Percentiles rank a stretch among this genome's conserved stretches.
Conservation (phyloP, 345 rosid genomes). For the Firmiana major region DNA sequence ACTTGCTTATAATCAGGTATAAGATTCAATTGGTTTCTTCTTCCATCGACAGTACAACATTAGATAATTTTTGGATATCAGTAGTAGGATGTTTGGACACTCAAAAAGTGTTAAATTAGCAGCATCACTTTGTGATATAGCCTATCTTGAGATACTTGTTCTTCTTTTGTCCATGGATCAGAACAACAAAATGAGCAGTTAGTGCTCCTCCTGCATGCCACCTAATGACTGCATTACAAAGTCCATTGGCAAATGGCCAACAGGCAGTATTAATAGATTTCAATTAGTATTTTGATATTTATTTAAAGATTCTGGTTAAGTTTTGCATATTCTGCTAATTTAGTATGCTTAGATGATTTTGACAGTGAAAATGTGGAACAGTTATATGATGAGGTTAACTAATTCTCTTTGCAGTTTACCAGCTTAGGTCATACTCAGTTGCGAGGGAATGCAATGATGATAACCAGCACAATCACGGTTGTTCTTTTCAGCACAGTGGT, state of each 20-base stretch:
- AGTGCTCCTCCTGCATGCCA: neutral
- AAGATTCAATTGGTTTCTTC: neutral
- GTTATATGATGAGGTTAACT: neutral
- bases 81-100: neutral
- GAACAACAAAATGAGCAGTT: neutral
- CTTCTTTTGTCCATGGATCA: neutral
- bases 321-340: neutral
- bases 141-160: neutral
- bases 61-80: neutral
- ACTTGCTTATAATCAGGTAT: conserved; percentile 93
- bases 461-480: conserved; percentile 91
- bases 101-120: neutral
- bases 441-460: conserved; percentile 77
- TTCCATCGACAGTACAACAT: neutral
- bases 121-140: neutral
- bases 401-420: conserved; percentile 51
- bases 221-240: neutral
- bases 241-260: neutral
- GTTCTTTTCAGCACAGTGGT: conserved; percentile 97
- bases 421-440: conserved; percentile 54
- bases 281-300: neutral
- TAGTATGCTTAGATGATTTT: neutral
- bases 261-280: neutral
- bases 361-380: neutral
- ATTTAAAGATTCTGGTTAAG: neutral